Base-by-base conservation (phyloP, 257 asterid species). In the Scutellaria baicalensis region DNA sequence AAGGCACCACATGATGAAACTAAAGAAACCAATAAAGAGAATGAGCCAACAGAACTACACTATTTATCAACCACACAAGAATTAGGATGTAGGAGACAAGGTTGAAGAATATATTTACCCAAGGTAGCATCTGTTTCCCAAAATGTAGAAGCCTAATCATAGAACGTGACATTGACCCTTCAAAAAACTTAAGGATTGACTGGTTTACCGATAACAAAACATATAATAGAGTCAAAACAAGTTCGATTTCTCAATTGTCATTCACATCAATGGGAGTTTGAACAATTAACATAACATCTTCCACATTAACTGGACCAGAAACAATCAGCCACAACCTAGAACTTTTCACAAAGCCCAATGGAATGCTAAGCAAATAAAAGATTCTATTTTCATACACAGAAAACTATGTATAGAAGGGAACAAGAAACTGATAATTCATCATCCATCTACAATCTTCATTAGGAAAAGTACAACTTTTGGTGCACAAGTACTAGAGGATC, bases 381-480 rank as follows among this genome's bases (percentile, higher is more conserved):
- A 33, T 38, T 62, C 51, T 31, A 7, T 23, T 55, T 13, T 43
- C 5, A 42, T 42, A 66, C 16, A 42, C 14, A 17, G 18, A 5
- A 48, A 56, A 57, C 31, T 48, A 27, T 16, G 39, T 60, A 49
- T 9, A 18, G 39, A 44, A 52, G 42, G 14, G 33, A 35, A 17
- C 8, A 59, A 65, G 35, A 51, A 44, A 27, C 27, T 33, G 76
- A 33, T 6, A 14, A 52, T 38, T 33, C 62, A 61, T 50, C 60
- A 31, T 43, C 50, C 59, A 66, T 36, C 61, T 0, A 65, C 60
- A 51, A 59, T 40, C 35, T 50, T 36, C 47, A 35, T 10, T 38
- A 54, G 64, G 16, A 11, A 64, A 23, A 42, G 75, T 36, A 52
- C 77, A 66, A 43, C 40, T 63, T 67, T 14, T n/a, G 35, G 23